A percentile compares a stretch with the other conserved stretches of the same genome.
Evolutionary conservation across 352 stramenopile species (phyloP).

Genomic region (Phytophthora cactorum): DNA sequence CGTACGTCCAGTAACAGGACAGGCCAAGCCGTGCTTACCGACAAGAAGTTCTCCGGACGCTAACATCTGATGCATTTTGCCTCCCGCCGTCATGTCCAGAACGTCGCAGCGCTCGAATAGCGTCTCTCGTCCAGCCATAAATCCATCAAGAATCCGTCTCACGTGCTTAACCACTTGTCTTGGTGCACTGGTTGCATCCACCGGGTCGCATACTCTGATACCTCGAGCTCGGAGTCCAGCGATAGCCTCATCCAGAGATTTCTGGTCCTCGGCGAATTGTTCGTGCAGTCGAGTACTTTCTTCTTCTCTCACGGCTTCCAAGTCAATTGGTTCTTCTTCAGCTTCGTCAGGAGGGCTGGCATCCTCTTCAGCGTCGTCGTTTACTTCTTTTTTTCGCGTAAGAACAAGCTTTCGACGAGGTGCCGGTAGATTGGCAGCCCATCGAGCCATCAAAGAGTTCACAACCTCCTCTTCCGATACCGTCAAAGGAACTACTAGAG

Average conservation of each 20-base stretch:
- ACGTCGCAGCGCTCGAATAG: conserved; percentile 57
- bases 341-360: conserved; percentile 7
- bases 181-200: conserved; percentile 34
- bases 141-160: conserved; percentile 26
- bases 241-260: conserved; percentile 42
- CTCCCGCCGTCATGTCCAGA: conserved; percentile 20
- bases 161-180: conserved; percentile 51
- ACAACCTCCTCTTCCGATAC: conserved; percentile 40
- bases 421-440: conserved; percentile 32
- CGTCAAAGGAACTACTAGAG: conserved; percentile 53
- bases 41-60: conserved; percentile 50
- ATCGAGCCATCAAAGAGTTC: conserved; percentile 38
- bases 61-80: conserved; percentile 28
- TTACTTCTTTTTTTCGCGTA: conserved; percentile 24
- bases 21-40: conserved; percentile 58
- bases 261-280: conserved; percentile 51
- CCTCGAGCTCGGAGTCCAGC: conserved; percentile 45
- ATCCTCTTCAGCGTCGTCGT: conserved; percentile 16
- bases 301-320: conserved; percentile 49
- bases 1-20: conserved; percentile 42
- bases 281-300: conserved; percentile 50
- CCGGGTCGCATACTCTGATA: conserved; percentile 31
- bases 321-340: conserved; percentile 27
- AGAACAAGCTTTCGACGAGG: conserved; percentile 35
- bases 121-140: conserved; percentile 45